Base-by-base conservation (phyloP, 169 alveolate species). In the Pseudocohnilembus persalinus region DNA sequence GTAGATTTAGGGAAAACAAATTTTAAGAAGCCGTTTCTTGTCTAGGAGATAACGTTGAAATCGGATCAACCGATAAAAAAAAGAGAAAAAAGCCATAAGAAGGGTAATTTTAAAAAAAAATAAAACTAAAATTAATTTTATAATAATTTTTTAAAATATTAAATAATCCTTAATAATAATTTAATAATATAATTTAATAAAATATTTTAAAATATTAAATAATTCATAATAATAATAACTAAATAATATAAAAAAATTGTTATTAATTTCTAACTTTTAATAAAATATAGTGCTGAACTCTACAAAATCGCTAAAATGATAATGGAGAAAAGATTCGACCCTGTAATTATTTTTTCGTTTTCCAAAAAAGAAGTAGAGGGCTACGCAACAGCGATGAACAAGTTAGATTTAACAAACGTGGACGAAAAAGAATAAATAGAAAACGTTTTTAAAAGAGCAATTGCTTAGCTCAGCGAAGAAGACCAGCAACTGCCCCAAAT, bases 331-430 rank as follows among this genome's bases (percentile, higher is more conserved):
- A 95, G 94, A 75, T 96, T 96, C 75, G 97, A 98, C 29, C 99
- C 99, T 29, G 98, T 98, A 26, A 98, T 99, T 79, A 97, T 99
- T 30, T 99, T 99, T 92, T 96, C 99, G 75, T 99, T 99, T 95
- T 94, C 99, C 75, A 99, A 99, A 95, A 93, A 97, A 79, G 99
- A 99, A 83, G 98, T 99, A 88, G 99, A 99, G 92, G 94, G 96
- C 33, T 95, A 97, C 77, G 99, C 99, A 24, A 95, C 94, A 73
- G 93, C 95, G 1, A 90, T 99, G 84, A 90, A 94, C 63, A 94
- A 95, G 74, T 86, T 92, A 31, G 98, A 96, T 74, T 94, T 96
- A 31, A 94, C 96, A 26, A 92, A 91, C 15, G 92, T 88, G 28
- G 97, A 96, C 75, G 99, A 96, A 88, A 98, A 98, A 90, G 97